Conservation (phyloP, 1,139 yeast genomes). For the Pichia inconspicua region DNA sequence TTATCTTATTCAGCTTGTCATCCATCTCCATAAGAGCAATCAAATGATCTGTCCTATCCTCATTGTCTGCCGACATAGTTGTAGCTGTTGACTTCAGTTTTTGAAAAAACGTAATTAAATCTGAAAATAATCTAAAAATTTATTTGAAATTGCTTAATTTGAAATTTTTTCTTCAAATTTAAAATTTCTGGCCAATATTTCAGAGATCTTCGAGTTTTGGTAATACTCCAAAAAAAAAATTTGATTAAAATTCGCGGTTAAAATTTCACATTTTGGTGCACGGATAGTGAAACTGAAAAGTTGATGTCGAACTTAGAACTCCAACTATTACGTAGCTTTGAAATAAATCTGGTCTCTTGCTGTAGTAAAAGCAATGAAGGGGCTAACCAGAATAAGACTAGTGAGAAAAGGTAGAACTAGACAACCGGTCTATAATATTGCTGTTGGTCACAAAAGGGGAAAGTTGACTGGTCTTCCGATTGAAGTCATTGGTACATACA, state of each 20-base stretch:
- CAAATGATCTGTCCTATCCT: constrained; percentile 31
- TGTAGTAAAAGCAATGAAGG: constrained; percentile 29
- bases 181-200: no score
- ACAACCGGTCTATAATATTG: constrained; percentile 85
- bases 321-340: no score
- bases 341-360: neutral
- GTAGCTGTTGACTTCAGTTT: constrained; percentile 4
- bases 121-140: no score
- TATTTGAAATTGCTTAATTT: no score
- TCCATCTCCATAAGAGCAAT: constrained; percentile 45
- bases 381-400: constrained; percentile 64
- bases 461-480: constrained; percentile 84
- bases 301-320: neutral
- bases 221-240: no score
- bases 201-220: no score
- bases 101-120: no score
- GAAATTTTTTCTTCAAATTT: no score
- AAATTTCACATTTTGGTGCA: no score
- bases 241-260: no score
- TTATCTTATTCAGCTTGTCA: constrained; percentile 58
- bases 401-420: constrained; percentile 90
- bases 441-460: constrained; percentile 65
- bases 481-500: constrained; percentile 91
- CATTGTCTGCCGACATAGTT: constrained; percentile 33
- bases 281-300: neutral